Base-by-base conservation (phyloP, 2,329 filamentous ascomycete species). In the Tolypocladium sp. region DNA sequence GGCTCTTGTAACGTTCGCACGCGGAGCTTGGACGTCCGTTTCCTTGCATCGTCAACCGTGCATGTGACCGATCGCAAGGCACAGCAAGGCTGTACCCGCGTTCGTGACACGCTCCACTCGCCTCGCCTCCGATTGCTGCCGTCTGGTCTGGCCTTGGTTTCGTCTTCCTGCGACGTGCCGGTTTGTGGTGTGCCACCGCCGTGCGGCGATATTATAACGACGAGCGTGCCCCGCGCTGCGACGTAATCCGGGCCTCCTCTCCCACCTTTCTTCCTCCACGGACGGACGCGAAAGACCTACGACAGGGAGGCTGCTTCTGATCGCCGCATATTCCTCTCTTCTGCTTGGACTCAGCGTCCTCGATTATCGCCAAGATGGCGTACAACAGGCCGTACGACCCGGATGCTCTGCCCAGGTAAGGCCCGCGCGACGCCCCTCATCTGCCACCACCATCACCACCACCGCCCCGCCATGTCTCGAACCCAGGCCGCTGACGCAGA, bases 371-470 rank as follows among this genome's bases (percentile, higher is more conserved):
- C 52, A 74, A 71, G 62, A 97, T 97, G 93, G 93, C 93, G 59
- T 97, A 97, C 82, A 96, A 96, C 77, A 87, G 86, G 73, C 85
- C 88, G 59, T 94, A 92, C 79, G 96, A 99, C 74, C 92, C 92
- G 40, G 93, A 99, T 79, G 90, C 92, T 71, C 85, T 99, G 64
- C 93, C 93, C 71, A 91, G 91, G 89, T 94, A 82, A 77, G 30
- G 30, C 49, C 2, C 49, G 27, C 46, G 88, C 76, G 25, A 65
- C 62, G 58, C 56, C 63, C 55, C 17, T 61, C 61, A 40, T 57
- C 57, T 37, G 58, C 54, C 56, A 57, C 46, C 2, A 30, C 25
- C 13, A 51, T 22, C 12, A 25, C 8, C 3, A 41, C 38, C 22
- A 27, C 37, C 37, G 3, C 38, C 27, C 49, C 46, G 17, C 30